Evolutionary conservation across 1,284 basidiomycete species (phyloP).

Genomic region (Macrocystidia cucumis): DNA sequence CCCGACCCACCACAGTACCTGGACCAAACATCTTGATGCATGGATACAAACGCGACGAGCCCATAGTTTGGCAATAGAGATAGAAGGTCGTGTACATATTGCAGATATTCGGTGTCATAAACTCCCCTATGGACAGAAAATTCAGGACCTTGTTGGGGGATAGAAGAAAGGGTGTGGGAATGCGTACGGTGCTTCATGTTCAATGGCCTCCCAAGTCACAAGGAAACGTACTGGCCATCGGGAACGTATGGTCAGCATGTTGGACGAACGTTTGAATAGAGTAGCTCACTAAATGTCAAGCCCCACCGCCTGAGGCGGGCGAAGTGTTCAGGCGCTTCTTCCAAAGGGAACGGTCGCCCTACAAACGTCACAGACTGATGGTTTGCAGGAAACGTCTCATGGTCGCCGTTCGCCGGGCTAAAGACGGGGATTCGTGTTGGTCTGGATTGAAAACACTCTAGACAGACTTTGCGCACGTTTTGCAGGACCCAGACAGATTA

Average conservation of each 20-base stretch:
- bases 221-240: conserved; percentile 71
- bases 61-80: conserved; percentile 77
- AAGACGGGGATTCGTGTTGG: conserved; percentile 5
- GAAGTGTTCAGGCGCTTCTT: conserved; percentile 80
- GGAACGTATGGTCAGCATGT: not conserved
- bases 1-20: conserved; percentile 90
- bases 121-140: conserved; percentile 45
- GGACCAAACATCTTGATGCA: conserved; percentile 96
- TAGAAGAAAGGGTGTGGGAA: not conserved
- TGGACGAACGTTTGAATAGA: conserved; percentile 1
- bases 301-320: conserved; percentile 79
- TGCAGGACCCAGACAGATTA: conserved; percentile 76
- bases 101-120: conserved; percentile 80
- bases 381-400: conserved; percentile 55
- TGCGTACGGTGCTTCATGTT: conserved; percentile 83
- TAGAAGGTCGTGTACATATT: conserved; percentile 72
- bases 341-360: conserved; percentile 76
- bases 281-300: conserved; percentile 63
- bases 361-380: conserved; percentile 69
- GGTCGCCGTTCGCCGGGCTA: conserved; percentile 58
- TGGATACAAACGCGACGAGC: conserved; percentile 72
- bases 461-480: conserved; percentile 51
- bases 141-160: not conserved
- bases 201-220: conserved; percentile 95
- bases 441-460: not conserved